These are phyloP conservation scores for Colletotrichum scovillei DNA, from an alignment of 2,329 filamentous ascomycete genomes.

Conservation along the genomic window DNA sequence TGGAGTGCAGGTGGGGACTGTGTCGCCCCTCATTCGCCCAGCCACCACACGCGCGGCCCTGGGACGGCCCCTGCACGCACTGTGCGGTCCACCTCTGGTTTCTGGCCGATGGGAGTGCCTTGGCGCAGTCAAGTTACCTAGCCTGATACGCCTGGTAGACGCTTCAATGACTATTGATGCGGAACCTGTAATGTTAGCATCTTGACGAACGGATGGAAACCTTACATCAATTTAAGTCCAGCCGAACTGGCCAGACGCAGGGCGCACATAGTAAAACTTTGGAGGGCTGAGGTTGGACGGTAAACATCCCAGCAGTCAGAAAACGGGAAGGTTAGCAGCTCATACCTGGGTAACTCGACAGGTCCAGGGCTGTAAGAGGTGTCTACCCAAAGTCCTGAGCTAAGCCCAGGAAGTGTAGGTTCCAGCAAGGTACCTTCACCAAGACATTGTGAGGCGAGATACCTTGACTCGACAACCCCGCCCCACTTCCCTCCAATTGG, in stretches of 20 bases:
- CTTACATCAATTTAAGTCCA: neutral
- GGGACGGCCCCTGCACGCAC: constrained; percentile 31
- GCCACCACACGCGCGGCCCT: constrained; percentile 36
- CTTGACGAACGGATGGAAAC: neutral
- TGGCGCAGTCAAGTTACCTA: constrained; percentile 7
- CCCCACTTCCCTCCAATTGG: constrained; percentile 20
- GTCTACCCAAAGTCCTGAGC: neutral
- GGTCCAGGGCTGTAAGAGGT: neutral
- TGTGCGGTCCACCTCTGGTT: constrained; percentile 1
- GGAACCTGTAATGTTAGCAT: neutral
- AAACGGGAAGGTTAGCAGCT: constrained; percentile 5
- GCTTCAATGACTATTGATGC: neutral
- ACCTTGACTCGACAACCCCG: neutral
- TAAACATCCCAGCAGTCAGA: constrained; percentile 9
- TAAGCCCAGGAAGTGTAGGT: too few relatives aligned
- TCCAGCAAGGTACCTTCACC: neutral
- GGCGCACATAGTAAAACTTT: neutral
- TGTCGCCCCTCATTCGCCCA: constrained; percentile 31
- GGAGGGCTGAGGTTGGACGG: neutral
- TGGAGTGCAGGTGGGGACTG: neutral
- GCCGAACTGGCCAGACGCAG: neutral
- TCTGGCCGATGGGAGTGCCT: neutral
- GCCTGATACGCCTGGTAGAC: neutral
- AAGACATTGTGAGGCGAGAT: neutral
- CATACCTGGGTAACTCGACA: neutral